Evolutionary conservation across 345 rosid species (phyloP).

Genomic region (Hibiscus tridactylites): DNA sequence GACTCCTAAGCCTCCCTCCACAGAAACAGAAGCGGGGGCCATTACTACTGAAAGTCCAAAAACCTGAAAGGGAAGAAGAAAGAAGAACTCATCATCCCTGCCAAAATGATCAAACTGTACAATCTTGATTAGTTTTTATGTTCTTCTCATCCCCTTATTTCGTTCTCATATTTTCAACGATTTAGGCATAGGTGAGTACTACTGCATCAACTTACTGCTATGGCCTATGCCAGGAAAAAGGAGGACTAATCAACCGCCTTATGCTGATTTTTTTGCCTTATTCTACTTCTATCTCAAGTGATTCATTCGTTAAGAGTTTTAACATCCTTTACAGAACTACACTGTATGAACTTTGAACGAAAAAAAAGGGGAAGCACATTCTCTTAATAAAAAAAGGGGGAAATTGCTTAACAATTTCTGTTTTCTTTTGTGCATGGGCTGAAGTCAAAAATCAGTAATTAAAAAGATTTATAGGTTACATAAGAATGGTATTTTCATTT

Average conservation of each 20-base stretch:
- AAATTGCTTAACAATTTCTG: not conserved
- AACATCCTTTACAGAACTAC: slow-evolving; percentile 11
- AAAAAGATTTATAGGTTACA: too few relatives aligned
- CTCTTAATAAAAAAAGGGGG: not conserved
- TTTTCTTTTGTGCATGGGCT: not conserved
- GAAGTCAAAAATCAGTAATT: not conserved
- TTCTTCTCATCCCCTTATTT: slow-evolving; percentile 13
- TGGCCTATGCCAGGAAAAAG: slow-evolving; percentile 1
- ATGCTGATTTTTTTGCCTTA: slow-evolving; percentile 10
- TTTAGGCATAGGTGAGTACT: slow-evolving; percentile 8
- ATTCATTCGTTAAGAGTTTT: slow-evolving; percentile 10
- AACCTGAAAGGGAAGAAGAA: slow-evolving; percentile 20
- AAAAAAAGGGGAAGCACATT: too few relatives aligned
- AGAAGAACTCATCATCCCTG: slow-evolving; percentile 1
- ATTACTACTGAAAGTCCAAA: slow-evolving; percentile 38
- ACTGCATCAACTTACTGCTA: slow-evolving; percentile 11
- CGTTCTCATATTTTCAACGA: slow-evolving; percentile 9
- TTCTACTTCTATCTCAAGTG: not conserved
- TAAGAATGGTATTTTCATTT: too few relatives aligned
- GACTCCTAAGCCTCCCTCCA: slow-evolving; percentile 32
- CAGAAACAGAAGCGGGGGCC: slow-evolving; percentile 32
- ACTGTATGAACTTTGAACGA: slow-evolving; percentile 16
- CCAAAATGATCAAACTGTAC: slow-evolving; percentile 27
- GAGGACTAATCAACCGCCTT: slow-evolving; percentile 21
- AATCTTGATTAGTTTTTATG: slow-evolving; percentile 34